These are phyloP conservation scores for Saitozyma sp. DNA, from an alignment of 768 basidiomycete species.

Conservation along the genomic window DNA sequence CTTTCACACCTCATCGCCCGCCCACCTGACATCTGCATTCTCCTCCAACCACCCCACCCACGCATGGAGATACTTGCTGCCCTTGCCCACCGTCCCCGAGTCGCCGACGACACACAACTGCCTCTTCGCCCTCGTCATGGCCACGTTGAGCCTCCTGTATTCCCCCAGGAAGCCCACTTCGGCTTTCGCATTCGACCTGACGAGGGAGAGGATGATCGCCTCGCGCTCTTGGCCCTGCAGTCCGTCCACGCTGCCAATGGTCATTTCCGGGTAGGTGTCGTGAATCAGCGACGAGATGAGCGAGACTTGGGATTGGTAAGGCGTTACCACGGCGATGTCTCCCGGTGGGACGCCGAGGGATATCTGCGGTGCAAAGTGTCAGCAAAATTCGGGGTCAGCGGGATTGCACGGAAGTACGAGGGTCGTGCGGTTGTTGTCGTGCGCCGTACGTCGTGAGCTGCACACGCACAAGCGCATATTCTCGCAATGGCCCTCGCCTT, in stretches of 20 bases:
- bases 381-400: background rate
- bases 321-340: slow-evolving; percentile 86
- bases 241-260: slow-evolving; percentile 93
- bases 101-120: slow-evolving; percentile 95
- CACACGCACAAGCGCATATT: too few relatives aligned
- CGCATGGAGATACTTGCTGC: slow-evolving; percentile 75
- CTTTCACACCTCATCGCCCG: slow-evolving; percentile 55
- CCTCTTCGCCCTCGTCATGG: slow-evolving; percentile 78
- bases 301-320: slow-evolving; percentile 94
- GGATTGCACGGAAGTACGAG: too few relatives aligned
- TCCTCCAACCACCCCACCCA: slow-evolving; percentile 91
- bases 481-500: background rate
- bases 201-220: slow-evolving; percentile 86
- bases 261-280: slow-evolving; percentile 62
- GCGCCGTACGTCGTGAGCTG: too few relatives aligned
- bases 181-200: slow-evolving; percentile 81
- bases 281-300: slow-evolving; percentile 75
- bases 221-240: slow-evolving; percentile 86
- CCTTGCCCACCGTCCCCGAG: slow-evolving; percentile 83
- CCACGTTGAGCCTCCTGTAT: slow-evolving; percentile 76
- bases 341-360: slow-evolving; percentile 57
- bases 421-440: too few relatives aligned
- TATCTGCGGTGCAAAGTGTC: background rate
- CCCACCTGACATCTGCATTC: slow-evolving; percentile 86
- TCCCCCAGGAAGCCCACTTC: slow-evolving; percentile 95